Evolutionary conservation across 805 yeast genomes (phyloP).

Genomic region (Wickerhamomyces bovis): DNA sequence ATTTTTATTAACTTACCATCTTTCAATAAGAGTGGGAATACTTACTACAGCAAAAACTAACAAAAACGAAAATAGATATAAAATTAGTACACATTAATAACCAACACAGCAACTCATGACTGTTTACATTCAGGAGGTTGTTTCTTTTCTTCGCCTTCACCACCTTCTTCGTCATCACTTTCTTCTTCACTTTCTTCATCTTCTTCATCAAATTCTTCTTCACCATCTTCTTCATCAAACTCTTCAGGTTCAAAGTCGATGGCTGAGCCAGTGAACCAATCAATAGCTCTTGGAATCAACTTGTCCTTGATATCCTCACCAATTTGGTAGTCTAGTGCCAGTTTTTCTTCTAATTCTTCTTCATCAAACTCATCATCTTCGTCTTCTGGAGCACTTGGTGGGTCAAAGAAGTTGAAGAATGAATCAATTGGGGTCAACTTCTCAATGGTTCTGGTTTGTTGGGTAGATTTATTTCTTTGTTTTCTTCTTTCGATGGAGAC

Average conservation of each 20-base stretch:
- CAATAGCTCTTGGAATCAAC: conserved; percentile 92
- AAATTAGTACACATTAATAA: neutral
- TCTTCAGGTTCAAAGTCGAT: conserved; percentile 67
- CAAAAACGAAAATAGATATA: neutral
- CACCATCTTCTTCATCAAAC: conserved; percentile 58
- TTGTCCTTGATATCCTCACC: conserved; percentile 97
- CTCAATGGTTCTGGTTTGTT: conserved; percentile 93
- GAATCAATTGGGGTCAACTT: conserved; percentile 92
- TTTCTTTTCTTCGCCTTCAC: conserved; percentile 27
- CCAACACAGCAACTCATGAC: neutral
- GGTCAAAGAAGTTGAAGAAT: conserved; percentile 92
- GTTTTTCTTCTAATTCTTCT: conserved; percentile 71
- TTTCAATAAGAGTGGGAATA: no score
- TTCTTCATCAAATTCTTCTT: conserved; percentile 56
- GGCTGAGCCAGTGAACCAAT: conserved; percentile 98
- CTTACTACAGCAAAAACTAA: neutral
- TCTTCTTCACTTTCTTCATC: conserved; percentile 33
- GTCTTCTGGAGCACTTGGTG: conserved; percentile 69
- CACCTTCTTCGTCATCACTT: conserved; percentile 35
- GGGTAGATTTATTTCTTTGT: conserved; percentile 94
- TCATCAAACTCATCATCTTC: conserved; percentile 59
- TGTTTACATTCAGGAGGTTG: conserved; percentile 16
- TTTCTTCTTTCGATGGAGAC: conserved; percentile 87
- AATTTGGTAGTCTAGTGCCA: conserved; percentile 88
- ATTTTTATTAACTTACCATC: no score